These are phyloP conservation scores for Aspergillus aculeatus DNA, from an alignment of 2,329 filamentous ascomycete genomes.

Conservation along the genomic window DNA sequence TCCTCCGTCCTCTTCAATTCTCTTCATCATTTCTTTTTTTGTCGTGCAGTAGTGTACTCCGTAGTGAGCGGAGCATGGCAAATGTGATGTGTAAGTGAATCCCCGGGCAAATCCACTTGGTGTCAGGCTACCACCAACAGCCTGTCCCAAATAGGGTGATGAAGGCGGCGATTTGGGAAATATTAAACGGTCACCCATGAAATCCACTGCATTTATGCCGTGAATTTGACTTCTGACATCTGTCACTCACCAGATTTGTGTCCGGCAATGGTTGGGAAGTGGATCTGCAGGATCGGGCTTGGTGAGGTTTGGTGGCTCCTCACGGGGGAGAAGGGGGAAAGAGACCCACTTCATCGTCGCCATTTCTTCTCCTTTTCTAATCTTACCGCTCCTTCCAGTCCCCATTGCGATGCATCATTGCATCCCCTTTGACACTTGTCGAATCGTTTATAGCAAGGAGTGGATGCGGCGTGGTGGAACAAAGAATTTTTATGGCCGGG, in stretches of 20 bases:
- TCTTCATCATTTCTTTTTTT: background rate
- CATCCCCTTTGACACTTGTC: too few species aligned
- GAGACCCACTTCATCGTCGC: background rate
- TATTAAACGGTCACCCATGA: too few species aligned
- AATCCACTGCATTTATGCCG: too few species aligned
- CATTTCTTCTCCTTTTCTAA: background rate
- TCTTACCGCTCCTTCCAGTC: background rate
- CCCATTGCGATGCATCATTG: background rate
- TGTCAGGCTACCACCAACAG: too few species aligned
- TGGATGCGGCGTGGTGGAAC: too few species aligned
- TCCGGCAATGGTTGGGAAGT: background rate
- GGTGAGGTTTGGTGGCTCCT: background rate
- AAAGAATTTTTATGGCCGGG: background rate
- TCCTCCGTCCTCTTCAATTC: too few species aligned
- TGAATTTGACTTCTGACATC: too few species aligned
- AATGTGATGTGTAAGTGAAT: background rate
- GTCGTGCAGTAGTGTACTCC: background rate
- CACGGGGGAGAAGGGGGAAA: too few species aligned
- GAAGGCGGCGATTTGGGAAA: too few species aligned
- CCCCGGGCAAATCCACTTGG: background rate
- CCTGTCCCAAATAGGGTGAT: too few species aligned
- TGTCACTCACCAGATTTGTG: too few species aligned
- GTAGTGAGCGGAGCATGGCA: background rate
- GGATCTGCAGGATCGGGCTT: background rate
- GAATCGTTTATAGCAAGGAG: too few species aligned